Evolutionary conservation across 73 alveolate genomes (phyloP).

Genomic region (Durusdinium trenchii): DNA sequence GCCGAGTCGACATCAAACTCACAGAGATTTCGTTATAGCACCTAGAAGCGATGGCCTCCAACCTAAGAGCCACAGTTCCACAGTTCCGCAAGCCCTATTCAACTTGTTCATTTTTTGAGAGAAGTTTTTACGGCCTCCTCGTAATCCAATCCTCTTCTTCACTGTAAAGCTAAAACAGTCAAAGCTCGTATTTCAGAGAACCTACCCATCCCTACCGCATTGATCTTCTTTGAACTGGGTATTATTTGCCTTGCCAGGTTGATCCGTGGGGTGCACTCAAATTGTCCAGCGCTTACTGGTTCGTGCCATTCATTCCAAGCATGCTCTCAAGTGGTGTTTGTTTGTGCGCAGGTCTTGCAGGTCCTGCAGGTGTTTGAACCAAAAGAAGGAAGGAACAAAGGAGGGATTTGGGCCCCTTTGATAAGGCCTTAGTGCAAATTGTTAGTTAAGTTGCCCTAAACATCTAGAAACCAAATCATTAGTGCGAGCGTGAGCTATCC

Average conservation of each 20-base stretch:
- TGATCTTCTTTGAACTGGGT: neutral
- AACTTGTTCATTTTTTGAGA: neutral
- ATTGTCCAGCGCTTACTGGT: slow-evolving; percentile 4
- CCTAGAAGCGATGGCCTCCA: too few species aligned
- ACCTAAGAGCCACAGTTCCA: neutral
- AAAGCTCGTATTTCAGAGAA: neutral
- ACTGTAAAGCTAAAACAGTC: too few species aligned
- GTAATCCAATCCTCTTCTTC: too few species aligned
- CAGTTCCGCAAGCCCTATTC: neutral
- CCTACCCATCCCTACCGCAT: neutral
- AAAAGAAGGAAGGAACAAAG: too few species aligned
- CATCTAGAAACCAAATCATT: too few species aligned
- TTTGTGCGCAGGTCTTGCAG: neutral
- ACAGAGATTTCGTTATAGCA: too few species aligned
- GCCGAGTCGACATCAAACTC: neutral
- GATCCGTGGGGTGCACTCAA: slow-evolving; percentile 92
- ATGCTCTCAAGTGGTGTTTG: neutral
- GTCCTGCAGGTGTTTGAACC: neutral
- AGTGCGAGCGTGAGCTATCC: too few species aligned
- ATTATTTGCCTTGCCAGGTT: neutral
- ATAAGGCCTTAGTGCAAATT: too few species aligned
- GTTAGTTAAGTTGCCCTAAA: too few species aligned
- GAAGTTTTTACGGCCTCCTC: too few species aligned
- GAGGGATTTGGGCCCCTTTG: too few species aligned
- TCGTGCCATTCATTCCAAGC: neutral